Base-by-base conservation (phyloP, 2,329 filamentous ascomycete species). In the Zelopaecilomyces penicillatus region DNA sequence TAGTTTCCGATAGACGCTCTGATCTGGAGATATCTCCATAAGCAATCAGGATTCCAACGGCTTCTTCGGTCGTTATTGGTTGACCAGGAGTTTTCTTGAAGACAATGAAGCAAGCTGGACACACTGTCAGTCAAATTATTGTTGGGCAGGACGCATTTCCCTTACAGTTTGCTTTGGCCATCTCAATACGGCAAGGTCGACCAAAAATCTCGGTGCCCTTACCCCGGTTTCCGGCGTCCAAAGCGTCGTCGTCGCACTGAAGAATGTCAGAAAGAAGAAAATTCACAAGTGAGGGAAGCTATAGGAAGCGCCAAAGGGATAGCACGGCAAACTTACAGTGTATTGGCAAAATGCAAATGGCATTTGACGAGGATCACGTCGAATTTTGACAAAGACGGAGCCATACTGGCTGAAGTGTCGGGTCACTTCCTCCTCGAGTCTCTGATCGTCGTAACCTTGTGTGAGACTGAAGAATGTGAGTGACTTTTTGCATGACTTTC, bases 311-410 rank as follows among this genome's bases (percentile, higher is more conserved):
- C 19, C 19, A 19, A 19, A 19, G 19, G 19, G 19, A 19, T 19
- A 19, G 19, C 19, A 5, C 4, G 8, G 7, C 30, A 29, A 5
- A 62, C 74, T 66, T 56, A 80, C 79, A 2, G 75, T 80, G 54
- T 69, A 84, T 53, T 83, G 80, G 26, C 71, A 73, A 52, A 83
- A 83, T 0, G 78, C 79, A 54, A 78, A 81, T 0, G 80, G 80
- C 75, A 83, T 81, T 34, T 74, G 67, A 10, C 61, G 61, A 8
- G 47, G 49, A 52, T 83, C 79, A 12, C 80, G 74, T 33, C 77
- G 75, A 47, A 84, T 79, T 65, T 83, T 83, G 50, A 82, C 73
- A 49, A 70, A 83, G 27, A 79, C 75, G 0, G 65, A 67, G 5
- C 80, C 80, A 52, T 67, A 82, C 11, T 65, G 56, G 12, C 66